Conservation (phyloP, 805 yeast species). For the Yarrowia osloensis region DNA sequence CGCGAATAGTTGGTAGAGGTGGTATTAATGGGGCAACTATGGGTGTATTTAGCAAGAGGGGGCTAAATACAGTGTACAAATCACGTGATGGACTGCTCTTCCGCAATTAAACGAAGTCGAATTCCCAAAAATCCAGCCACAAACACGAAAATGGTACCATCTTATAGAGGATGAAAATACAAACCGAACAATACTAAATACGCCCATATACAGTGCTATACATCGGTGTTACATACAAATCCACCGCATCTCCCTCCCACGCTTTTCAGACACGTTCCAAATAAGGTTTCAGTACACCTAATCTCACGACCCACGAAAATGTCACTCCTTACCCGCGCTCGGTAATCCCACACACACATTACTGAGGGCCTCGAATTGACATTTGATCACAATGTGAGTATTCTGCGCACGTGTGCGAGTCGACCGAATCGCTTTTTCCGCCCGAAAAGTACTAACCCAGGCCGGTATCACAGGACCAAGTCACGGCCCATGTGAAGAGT, state of each 20-base stretch:
- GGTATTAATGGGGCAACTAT: background rate
- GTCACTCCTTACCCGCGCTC: conserved; percentile 16
- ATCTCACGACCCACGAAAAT: conserved; percentile 9
- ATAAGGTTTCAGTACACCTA: conserved; percentile 6
- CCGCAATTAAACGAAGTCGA: no score
- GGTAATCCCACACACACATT: background rate
- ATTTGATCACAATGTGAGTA: conserved; percentile 18
- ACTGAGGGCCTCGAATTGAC: conserved; percentile 11
- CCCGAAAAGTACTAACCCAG: background rate
- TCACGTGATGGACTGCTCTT: no score
- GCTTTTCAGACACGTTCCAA: background rate
- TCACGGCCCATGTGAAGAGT: conserved; percentile 17
- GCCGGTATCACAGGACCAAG: conserved; percentile 26
- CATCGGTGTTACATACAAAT: no score
- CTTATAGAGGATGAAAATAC: no score
- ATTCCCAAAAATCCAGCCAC: no score
- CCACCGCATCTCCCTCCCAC: no score
- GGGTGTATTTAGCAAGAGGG: no score
- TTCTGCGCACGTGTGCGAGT: background rate
- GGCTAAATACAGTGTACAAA: no score
- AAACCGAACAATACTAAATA: no score
- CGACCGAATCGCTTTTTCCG: background rate
- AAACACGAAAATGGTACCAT: no score
- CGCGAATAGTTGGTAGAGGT: background rate
- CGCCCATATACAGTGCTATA: no score